Base-by-base conservation (phyloP, 2,329 filamentous ascomycete genomes). In the Alternaria panax region DNA sequence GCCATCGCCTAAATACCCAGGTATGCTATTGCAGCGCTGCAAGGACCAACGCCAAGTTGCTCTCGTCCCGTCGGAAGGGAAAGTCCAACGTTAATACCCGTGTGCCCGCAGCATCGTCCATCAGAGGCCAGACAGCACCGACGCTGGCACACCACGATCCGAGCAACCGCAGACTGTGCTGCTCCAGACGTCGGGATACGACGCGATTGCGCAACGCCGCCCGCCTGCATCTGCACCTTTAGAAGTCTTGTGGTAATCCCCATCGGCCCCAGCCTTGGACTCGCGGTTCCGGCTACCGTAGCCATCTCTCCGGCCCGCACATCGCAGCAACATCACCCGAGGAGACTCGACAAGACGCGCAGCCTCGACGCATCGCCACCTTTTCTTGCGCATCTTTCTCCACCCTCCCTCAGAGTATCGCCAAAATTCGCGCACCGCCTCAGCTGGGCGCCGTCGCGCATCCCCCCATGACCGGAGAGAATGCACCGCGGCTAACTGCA, bases 341-440 rank as follows among this genome's bases (percentile, higher is more conserved):
- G 20, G 27, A 40, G 42, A 34, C 54, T 34, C 41, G 46, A 20
- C 22, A 34, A 43, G 28, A 20, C 45, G 45, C 51, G 51, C 51
- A 20, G 30, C 30, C 38, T 58, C 22, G 30, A 20, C 18, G 32
- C 38, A 36, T 20, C 36, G 9, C 34, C 16, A 22, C 30, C 5
- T 16, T 34, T 34, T 7, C 12, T 34, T 14, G 30, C 30, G 12
- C 14, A 14, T 6, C 14, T 14, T 34, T 32, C 14, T 16, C 16
- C 16, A 14, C 14, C 14, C 30, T 16, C 38, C 38, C 27, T 7
- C 16, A 16, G 16, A 36, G n/a, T 36, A 8, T 36, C 71, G 72
- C 69, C 73, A 77, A 71, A 62, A 75, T 75, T 72, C 63, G 59
- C 48, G 62, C 66, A 58, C 65, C 65, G 53, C 59, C 65, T 46